Conservation (phyloP, 192 early-diverging fungal genomes). For the Podila horticola region DNA sequence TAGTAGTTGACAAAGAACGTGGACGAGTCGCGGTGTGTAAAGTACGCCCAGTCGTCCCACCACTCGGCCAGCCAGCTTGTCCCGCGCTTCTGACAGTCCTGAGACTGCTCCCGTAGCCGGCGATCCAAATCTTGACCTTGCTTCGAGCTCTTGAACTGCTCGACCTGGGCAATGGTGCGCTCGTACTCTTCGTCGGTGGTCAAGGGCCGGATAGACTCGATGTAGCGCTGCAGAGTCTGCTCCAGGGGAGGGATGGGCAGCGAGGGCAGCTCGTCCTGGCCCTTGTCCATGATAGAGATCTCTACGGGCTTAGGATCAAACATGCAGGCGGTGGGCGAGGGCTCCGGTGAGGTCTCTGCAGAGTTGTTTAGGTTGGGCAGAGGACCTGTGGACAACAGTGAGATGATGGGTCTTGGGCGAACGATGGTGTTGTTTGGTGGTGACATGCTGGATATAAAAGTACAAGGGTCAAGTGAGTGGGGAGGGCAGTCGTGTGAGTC, state of each 20-base stretch:
- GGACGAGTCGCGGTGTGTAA: slow-evolving; percentile 43
- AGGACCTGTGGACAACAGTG: slow-evolving; percentile 28
- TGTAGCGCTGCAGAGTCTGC: slow-evolving; percentile 59
- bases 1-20: slow-evolving; percentile 51
- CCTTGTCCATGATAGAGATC: slow-evolving; percentile 25
- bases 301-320: slow-evolving; percentile 8
- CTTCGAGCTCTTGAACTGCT: slow-evolving; percentile 52
- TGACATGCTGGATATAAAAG: slow-evolving; percentile 19
- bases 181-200: slow-evolving; percentile 52
- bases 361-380: slow-evolving; percentile 46
- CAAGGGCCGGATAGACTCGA: slow-evolving; percentile 55
- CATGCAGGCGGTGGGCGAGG: slow-evolving; percentile 9
- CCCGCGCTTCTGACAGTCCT: slow-evolving; percentile 55
- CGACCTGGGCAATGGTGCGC: slow-evolving; percentile 50
- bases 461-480: neutral
- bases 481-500: neutral
- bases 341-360: slow-evolving; percentile 34
- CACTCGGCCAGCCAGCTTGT: slow-evolving; percentile 53
- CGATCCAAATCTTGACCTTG: slow-evolving; percentile 14
- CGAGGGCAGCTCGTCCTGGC: slow-evolving; percentile 35
- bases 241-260: slow-evolving; percentile 63
- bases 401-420: slow-evolving; percentile 19
- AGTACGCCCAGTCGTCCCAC: slow-evolving; percentile 53
- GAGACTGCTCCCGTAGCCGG: slow-evolving; percentile 52
- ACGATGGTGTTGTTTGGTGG: slow-evolving; percentile 9